Percentiles rank a stretch among this genome's conserved stretches.
phyloP scores from a whole-genome alignment of 768 basidiomycete species.

The Russula olivacea region DNA sequence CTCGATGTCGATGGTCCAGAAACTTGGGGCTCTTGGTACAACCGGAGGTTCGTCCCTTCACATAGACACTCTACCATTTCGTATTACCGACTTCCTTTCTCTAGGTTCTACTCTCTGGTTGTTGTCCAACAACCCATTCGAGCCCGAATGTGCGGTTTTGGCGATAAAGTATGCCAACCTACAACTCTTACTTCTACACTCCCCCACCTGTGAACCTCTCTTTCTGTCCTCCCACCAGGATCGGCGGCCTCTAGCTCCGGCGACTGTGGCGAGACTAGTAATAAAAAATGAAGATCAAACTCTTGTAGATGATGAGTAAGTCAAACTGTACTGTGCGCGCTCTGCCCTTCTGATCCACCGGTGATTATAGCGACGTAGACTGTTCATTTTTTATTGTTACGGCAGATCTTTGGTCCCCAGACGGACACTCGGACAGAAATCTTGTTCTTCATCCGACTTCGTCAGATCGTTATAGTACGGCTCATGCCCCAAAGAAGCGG shows the following conservation, averaged over 20 bases:
- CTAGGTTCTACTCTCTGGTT: slow-evolving; percentile 75
- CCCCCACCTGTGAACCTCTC: slow-evolving; percentile 7
- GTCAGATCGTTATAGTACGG: slow-evolving; percentile 64
- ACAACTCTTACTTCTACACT: slow-evolving; percentile 11
- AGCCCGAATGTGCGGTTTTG: slow-evolving; percentile 94
- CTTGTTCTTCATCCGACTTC: slow-evolving; percentile 84
- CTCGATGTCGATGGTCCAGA: slow-evolving; percentile 40
- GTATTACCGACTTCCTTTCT: slow-evolving; percentile 3
- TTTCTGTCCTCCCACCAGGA: slow-evolving; percentile 46
- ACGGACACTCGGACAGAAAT: slow-evolving; percentile 79
- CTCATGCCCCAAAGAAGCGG: slow-evolving; percentile 32
- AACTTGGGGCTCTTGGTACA: slow-evolving; percentile 67
- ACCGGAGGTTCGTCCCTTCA: slow-evolving; percentile 46
- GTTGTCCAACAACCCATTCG: slow-evolving; percentile 84
- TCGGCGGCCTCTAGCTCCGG: slow-evolving; percentile 86
- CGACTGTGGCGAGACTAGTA: slow-evolving; percentile 80
- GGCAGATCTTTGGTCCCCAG: slow-evolving; percentile 88
- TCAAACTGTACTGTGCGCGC: slow-evolving; percentile 17
- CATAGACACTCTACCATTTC: background rate
- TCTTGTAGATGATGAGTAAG: slow-evolving; percentile 71
- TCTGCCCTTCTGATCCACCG: background rate
- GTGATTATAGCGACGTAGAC: slow-evolving; percentile 62
- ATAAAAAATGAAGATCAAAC: slow-evolving; percentile 62
- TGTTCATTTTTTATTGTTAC: slow-evolving; percentile 85
- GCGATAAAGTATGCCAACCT: slow-evolving; percentile 68